Conservation (phyloP, 129 eudicot species). For the Flaveria bidentis region DNA sequence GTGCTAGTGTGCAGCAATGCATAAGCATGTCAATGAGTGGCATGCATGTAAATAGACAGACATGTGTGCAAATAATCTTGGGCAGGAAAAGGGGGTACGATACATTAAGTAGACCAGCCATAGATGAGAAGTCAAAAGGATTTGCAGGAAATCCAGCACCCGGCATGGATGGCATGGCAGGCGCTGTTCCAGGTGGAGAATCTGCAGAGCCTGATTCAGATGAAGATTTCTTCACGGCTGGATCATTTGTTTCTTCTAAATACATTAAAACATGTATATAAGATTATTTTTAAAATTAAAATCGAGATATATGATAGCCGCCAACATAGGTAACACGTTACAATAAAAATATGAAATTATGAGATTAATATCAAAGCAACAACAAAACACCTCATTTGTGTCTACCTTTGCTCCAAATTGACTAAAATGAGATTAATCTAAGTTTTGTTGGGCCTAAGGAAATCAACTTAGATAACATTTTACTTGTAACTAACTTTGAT, state of each 20-base stretch:
- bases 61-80: not conserved
- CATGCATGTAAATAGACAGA: conserved; percentile 8
- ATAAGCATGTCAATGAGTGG: conserved; percentile 10
- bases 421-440: no score
- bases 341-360: not conserved
- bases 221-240: conserved; percentile 34
- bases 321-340: not conserved
- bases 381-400: no score
- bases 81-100: not conserved
- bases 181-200: conserved; percentile 42
- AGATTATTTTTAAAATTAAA: not conserved
- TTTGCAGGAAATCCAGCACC: conserved; percentile 56
- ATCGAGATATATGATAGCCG: not conserved
- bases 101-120: conserved; percentile 92
- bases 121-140: conserved; percentile 92
- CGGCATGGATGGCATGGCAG: conserved; percentile 42
- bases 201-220: conserved; percentile 49
- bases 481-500: conserved; percentile 1
- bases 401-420: not conserved
- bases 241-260: conserved; percentile 46
- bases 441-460: not conserved
- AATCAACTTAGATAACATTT: conserved; percentile 12
- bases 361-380: not conserved
- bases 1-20: not conserved
- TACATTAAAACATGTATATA: not conserved